Percentiles rank a stretch among this genome's conserved stretches.
Evolutionary conservation across 1,284 basidiomycete species (phyloP).

Genomic region (Hortiboletus rubellus): DNA sequence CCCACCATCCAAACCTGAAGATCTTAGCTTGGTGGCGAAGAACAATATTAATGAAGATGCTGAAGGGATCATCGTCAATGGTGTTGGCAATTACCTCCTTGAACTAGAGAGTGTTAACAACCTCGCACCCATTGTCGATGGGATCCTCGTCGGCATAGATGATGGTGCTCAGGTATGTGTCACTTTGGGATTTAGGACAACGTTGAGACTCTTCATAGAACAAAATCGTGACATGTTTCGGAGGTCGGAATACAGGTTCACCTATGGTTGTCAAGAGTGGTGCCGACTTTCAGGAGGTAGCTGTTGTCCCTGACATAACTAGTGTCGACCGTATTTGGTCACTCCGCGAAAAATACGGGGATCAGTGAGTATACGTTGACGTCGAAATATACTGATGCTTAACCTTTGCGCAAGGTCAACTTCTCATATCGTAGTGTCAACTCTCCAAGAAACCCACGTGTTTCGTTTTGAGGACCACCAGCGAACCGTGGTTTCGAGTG

Average conservation of each 20-base stretch:
- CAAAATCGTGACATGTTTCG: constrained; percentile 89
- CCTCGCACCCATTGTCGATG: constrained; percentile 88
- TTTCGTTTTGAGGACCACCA: constrained; percentile 49
- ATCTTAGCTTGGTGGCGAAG: constrained; percentile 28
- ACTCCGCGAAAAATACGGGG: constrained; percentile 50
- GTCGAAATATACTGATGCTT: background rate
- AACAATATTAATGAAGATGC: constrained; percentile 36
- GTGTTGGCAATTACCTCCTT: constrained; percentile 52
- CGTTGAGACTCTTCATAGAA: constrained; percentile 43
- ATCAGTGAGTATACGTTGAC: constrained; percentile 44
- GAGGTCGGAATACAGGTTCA: constrained; percentile 78
- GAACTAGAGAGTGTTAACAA: constrained; percentile 73
- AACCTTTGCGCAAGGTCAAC: constrained; percentile 41
- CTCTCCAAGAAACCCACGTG: constrained; percentile 51
- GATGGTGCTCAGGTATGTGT: constrained; percentile 68
- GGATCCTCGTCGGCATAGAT: constrained; percentile 74
- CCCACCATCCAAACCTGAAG: constrained; percentile 39
- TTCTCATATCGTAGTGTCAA: constrained; percentile 60
- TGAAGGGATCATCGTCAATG: constrained; percentile 50
- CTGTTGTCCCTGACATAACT: constrained; percentile 59
- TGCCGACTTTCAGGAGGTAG: constrained; percentile 75
- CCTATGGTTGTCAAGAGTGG: constrained; percentile 84
- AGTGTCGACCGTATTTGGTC: constrained; percentile 68
- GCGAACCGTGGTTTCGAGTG: constrained; percentile 34
- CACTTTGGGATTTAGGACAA: background rate